phyloP scores from a whole-genome alignment of 139 green algal species.

The Chlorella sp. region DNA sequence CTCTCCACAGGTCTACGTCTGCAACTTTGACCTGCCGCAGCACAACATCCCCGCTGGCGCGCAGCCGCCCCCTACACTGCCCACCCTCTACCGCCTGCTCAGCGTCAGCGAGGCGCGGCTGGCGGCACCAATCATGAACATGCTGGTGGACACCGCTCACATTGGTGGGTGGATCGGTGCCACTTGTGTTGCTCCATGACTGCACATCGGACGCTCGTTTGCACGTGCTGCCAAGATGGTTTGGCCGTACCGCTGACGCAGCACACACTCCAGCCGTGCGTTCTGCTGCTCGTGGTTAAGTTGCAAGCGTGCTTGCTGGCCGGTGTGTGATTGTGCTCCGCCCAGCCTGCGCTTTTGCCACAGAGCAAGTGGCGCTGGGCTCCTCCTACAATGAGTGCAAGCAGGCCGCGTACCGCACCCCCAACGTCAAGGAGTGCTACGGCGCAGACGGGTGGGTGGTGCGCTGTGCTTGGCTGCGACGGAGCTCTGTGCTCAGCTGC shows the following conservation, averaged over 20 bases:
- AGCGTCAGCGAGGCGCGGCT: conserved; percentile 12
- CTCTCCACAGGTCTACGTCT: conserved; percentile 29
- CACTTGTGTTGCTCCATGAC: no score
- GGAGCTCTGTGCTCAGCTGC: no score
- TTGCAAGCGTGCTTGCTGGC: no score
- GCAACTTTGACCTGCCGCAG: conserved; percentile 41
- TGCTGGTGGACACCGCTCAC: conserved; percentile 46
- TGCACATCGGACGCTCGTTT: no score
- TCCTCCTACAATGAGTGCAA: neutral
- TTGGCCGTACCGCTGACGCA: no score
- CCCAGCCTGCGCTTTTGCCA: no score
- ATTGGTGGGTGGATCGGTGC: neutral
- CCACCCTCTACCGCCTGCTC: conserved; percentile 45
- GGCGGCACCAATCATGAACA: conserved; percentile 47
- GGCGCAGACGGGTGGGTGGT: conserved; percentile 25
- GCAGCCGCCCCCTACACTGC: conserved; percentile 18
- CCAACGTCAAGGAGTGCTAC: conserved; percentile 33
- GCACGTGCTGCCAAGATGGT: no score
- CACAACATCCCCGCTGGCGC: conserved; percentile 44
- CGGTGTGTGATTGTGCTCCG: no score
- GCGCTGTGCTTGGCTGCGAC: no score
- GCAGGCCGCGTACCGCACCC: neutral
- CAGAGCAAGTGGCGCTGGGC: conserved; percentile 45
- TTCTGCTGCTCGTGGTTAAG: no score
- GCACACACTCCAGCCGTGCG: no score